Evolutionary conservation across 2,329 filamentous ascomycete species (phyloP).

Genomic region (Hansfordia pulvinata): DNA sequence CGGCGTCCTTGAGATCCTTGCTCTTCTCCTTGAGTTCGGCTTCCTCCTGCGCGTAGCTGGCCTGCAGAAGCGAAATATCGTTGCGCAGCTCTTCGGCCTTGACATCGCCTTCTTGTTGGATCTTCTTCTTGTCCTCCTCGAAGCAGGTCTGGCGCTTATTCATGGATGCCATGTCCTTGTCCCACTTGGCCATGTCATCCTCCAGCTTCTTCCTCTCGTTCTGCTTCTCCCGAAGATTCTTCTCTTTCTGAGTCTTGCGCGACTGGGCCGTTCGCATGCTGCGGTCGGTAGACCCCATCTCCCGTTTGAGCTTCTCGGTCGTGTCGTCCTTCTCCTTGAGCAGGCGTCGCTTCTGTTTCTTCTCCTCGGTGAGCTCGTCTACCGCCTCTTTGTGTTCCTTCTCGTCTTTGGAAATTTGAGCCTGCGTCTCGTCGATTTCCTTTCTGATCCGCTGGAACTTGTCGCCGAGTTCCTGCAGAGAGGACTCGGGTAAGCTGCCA

Average conservation of each 20-base stretch:
- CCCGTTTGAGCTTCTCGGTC: slow-evolving; percentile 70
- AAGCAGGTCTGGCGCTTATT: slow-evolving; percentile 39
- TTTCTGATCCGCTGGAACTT: slow-evolving; percentile 67
- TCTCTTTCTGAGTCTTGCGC: slow-evolving; percentile 66
- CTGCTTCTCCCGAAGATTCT: slow-evolving; percentile 52
- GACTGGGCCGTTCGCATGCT: slow-evolving; percentile 71
- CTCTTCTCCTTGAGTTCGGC: slow-evolving; percentile 60
- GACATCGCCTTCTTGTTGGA: slow-evolving; percentile 35
- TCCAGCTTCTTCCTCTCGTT: slow-evolving; percentile 55
- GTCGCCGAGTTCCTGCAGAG: slow-evolving; percentile 66
- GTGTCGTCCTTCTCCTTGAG: slow-evolving; percentile 85
- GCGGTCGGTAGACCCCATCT: slow-evolving; percentile 67
- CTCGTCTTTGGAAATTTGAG: slow-evolving; percentile 57
- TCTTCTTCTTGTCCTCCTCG: slow-evolving; percentile 34
- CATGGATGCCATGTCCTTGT: slow-evolving; percentile 48
- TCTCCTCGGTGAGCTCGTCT: slow-evolving; percentile 59
- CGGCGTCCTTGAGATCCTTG: slow-evolving; percentile 58
- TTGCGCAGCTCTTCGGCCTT: slow-evolving; percentile 37
- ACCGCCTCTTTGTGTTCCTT: slow-evolving; percentile 54
- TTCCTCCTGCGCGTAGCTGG: slow-evolving; percentile 52
- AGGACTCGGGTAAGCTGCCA: slow-evolving; percentile 45
- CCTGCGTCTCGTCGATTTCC: slow-evolving; percentile 69
- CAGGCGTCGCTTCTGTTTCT: slow-evolving; percentile 62
- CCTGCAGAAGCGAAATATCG: slow-evolving; percentile 47
- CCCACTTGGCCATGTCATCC: slow-evolving; percentile 57